Evolutionary conservation across 1,139 yeast genomes (phyloP).

Genomic region (Debaryomyces sp.): DNA sequence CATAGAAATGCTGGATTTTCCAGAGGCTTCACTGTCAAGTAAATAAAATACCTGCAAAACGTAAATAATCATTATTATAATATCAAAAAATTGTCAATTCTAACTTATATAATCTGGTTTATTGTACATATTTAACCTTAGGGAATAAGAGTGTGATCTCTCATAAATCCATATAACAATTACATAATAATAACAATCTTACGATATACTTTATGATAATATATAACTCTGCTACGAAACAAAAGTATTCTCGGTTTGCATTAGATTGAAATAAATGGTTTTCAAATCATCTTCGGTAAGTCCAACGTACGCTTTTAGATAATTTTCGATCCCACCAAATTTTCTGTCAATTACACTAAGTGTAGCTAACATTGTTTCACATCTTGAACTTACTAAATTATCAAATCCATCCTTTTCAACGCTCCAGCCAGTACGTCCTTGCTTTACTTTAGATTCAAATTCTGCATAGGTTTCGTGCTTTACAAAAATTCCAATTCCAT

Average conservation of each 20-base stretch:
- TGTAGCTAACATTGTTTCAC: conserved; percentile 74
- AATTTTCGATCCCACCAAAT: conserved; percentile 62
- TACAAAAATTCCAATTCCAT: conserved; percentile 32
- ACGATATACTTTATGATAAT: background rate
- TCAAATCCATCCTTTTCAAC: conserved; percentile 52
- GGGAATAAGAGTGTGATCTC: background rate
- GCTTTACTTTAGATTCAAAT: conserved; percentile 26
- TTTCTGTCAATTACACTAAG: conserved; percentile 50
- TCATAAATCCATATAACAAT: too few relatives aligned
- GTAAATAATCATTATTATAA: background rate
- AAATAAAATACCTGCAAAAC: background rate
- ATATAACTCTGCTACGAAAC: background rate
- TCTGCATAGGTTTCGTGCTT: conserved; percentile 23
- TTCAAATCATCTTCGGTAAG: conserved; percentile 53
- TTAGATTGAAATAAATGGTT: conserved; percentile 49
- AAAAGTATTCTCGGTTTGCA: conserved; percentile 13
- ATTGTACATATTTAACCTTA: background rate
- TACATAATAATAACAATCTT: too few relatives aligned
- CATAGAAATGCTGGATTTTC: conserved; percentile 24
- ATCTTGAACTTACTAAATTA: conserved; percentile 64
- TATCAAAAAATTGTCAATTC: background rate
- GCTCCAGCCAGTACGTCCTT: conserved; percentile 43
- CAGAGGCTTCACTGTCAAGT: conserved; percentile 1
- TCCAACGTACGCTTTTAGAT: conserved; percentile 50
- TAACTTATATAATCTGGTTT: background rate